Evolutionary conservation across 768 basidiomycete species (phyloP), one percentile per base, ranked within the genome.

Genomic region (Lepiota subincarnata): DNA sequence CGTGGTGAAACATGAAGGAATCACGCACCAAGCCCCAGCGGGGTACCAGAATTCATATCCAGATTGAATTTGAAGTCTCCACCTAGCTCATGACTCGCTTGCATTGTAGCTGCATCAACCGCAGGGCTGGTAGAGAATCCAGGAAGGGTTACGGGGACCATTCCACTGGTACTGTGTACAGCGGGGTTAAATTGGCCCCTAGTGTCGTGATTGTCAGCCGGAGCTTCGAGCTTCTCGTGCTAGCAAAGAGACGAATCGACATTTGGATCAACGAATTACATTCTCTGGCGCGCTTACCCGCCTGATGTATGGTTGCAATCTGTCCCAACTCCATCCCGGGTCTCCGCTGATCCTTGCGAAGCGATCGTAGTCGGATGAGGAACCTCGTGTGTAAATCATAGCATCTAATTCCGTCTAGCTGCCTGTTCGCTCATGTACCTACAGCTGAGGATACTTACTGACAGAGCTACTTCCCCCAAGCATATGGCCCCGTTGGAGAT

Each of bases 271-370:
- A 26, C 10, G 19, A 20, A 19, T 11, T 22, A 48, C 43, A 28
- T 31, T 22, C 13, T 10, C 6, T 18, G 19, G 28, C 13, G 14
- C 24, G 26, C 40, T 12, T 20, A 66, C 67, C 60, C 63, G 68
- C 20, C 40, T 31, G 41, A 69, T 55, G 51, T 68, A 70, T 12
- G 62, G 62, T 34, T 62, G 55, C 8, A 70, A 38, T 3, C 45
- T 55, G 16, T 68, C 53, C 69, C 70, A 70, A 13, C 63, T 62
- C 69, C 69, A 70, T 1, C 66, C 65, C 3, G 47, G 38, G 43
- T 70, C 70, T 7, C 63, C 59, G 10, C 62, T 62, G 10, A 66
- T 52, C 22, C 43, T 35, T 10, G 67, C 67, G 46, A 59, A 64
- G 0, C 64, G 58, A 48, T 67, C 55, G 26, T 39, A 53, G 22